phyloP scores from a whole-genome alignment of 1,284 basidiomycete species.

The Trametes versicolor region DNA sequence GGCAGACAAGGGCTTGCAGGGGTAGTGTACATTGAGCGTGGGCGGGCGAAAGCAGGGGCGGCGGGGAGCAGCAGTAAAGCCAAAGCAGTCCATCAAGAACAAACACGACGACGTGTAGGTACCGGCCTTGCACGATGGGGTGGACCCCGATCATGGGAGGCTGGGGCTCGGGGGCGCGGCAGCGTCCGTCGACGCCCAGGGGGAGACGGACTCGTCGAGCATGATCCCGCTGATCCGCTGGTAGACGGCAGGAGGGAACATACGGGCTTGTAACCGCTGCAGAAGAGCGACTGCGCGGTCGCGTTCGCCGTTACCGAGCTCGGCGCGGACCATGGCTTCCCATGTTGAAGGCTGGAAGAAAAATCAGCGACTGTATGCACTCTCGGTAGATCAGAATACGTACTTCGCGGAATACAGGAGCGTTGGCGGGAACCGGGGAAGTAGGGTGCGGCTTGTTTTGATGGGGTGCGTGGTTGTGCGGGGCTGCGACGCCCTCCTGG shows the following conservation, averaged over 20 bases:
- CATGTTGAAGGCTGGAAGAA: constrained; percentile 79
- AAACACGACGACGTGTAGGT: constrained; percentile 21
- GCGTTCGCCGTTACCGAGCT: constrained; percentile 82
- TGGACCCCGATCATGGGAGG: constrained; percentile 15
- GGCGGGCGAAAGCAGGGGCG: constrained; percentile 13
- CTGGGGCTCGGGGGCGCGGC: constrained; percentile 24
- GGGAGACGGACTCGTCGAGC: constrained; percentile 48
- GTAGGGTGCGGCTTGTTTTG: constrained; percentile 46
- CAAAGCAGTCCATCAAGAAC: constrained; percentile 15
- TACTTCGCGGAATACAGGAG: constrained; percentile 91
- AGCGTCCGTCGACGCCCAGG: constrained; percentile 40
- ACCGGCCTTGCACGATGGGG: constrained; percentile 8
- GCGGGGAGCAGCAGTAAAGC: not conserved
- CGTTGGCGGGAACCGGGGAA: constrained; percentile 45
- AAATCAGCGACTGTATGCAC: constrained; percentile 10
- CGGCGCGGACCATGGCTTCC: constrained; percentile 95
- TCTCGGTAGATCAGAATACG: constrained; percentile 40
- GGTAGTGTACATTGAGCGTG: constrained; percentile 23
- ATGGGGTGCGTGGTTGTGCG: constrained; percentile 87
- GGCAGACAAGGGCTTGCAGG: constrained; percentile 2
- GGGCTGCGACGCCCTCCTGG: constrained; percentile 86
- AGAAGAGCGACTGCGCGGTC: constrained; percentile 79
- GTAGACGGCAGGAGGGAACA: constrained; percentile 67
- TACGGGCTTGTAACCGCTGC: constrained; percentile 78
- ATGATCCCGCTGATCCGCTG: constrained; percentile 55